These are phyloP conservation scores for Backusella psychrophila DNA, from an alignment of 192 early-diverging fungal species.

Conservation along the genomic window DNA sequence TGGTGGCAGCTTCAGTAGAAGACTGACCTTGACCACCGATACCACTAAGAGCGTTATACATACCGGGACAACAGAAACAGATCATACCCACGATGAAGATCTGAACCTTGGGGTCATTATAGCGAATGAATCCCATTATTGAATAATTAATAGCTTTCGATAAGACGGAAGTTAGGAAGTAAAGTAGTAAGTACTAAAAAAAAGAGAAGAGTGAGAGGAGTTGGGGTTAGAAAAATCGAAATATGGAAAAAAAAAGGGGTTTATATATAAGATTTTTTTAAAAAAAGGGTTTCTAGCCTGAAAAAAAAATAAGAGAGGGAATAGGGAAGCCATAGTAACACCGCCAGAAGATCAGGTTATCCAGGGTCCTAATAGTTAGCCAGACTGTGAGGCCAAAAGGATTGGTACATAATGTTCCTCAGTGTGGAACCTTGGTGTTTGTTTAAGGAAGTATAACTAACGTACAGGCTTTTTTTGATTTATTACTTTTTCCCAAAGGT, in stretches of 20 bases:
- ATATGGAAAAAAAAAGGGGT: slow-evolving; percentile 6
- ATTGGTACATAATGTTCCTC: slow-evolving; percentile 15
- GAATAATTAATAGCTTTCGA: slow-evolving; percentile 4
- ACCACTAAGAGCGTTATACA: slow-evolving; percentile 66
- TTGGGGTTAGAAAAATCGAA: background rate
- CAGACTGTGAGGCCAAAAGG: background rate
- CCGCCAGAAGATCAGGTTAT: slow-evolving; percentile 14
- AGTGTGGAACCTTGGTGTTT: background rate
- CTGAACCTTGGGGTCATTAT: slow-evolving; percentile 58
- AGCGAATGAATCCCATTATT: slow-evolving; percentile 36
- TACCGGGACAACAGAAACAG: slow-evolving; percentile 78
- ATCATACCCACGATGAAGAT: slow-evolving; percentile 65
- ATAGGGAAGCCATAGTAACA: background rate
- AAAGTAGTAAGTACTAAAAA: background rate
- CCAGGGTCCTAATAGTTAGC: slow-evolving; percentile 10
- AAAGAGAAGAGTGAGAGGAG: background rate
- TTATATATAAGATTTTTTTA: background rate
- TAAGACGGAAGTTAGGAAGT: background rate
- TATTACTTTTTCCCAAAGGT: slow-evolving; percentile 8
- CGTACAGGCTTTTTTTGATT: background rate
- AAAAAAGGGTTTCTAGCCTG: background rate
- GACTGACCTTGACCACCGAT: slow-evolving; percentile 67
- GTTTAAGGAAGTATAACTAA: slow-evolving; percentile 1
- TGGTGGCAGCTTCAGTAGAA: slow-evolving; percentile 56
- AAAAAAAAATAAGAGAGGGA: slow-evolving; percentile 3